Conservation (phyloP, 352 stramenopile genomes). For the Halophytophthora polymorphica region DNA sequence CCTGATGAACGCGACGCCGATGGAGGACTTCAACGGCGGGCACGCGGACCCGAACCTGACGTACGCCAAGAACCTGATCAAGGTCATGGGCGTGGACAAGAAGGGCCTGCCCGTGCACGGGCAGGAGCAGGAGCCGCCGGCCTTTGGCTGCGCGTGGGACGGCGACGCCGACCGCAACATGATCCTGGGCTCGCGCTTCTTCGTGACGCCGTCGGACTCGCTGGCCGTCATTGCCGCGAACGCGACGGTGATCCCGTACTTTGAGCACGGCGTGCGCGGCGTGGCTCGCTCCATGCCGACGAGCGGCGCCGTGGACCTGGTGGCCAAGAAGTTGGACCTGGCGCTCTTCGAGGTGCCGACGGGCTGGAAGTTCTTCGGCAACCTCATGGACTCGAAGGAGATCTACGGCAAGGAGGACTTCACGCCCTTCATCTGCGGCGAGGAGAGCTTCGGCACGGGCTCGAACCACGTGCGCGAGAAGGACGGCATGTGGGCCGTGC, state of each 20-base stretch:
- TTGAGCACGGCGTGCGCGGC: slow-evolving; percentile 92
- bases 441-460: slow-evolving; percentile 98
- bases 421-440: slow-evolving; percentile 98
- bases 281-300: slow-evolving; percentile 99
- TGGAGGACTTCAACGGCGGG: slow-evolving; percentile 96
- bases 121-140: slow-evolving; percentile 62
- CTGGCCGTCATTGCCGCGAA: slow-evolving; percentile 98
- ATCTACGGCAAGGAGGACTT: slow-evolving; percentile 96
- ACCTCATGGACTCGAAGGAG: slow-evolving; percentile 98
- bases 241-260: slow-evolving; percentile 96
- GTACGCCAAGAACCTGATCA: slow-evolving; percentile 96
- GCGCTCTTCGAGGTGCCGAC: slow-evolving; percentile 97
- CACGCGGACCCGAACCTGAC: slow-evolving; percentile 99
- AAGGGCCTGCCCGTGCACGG: slow-evolving; percentile 78
- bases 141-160: slow-evolving; percentile 96
- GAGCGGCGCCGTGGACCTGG: slow-evolving; percentile 95
- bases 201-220: slow-evolving; percentile 98
- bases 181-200: slow-evolving; percentile 97
- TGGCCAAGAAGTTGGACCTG: slow-evolving; percentile 94
- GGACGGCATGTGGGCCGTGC: slow-evolving; percentile 98
- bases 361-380: slow-evolving; percentile 99
- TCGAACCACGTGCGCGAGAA: slow-evolving; percentile 99
- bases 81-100: slow-evolving; percentile 93
- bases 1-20: slow-evolving; percentile 92
- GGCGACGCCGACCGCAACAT: slow-evolving; percentile 99